phyloP scores from a whole-genome alignment of 2,329 filamentous ascomycete genomes.

The Alternaria rosae region DNA sequence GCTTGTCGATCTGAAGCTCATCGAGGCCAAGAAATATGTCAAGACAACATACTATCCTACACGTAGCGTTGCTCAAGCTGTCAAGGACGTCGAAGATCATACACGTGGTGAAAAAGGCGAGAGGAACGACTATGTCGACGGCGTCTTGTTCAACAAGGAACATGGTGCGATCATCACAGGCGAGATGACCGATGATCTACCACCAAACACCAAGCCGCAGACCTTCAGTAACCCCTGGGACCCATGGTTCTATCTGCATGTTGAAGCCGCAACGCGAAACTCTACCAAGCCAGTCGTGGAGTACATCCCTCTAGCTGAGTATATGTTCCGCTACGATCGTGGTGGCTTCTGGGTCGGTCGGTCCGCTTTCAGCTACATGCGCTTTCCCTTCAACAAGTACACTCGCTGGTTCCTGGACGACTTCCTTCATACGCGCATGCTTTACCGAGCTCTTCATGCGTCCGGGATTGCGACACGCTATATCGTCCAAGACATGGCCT shows the following conservation, averaged over 20 bases:
- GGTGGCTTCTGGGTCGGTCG: slow-evolving; percentile 73
- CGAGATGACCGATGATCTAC: slow-evolving; percentile 51
- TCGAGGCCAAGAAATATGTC: slow-evolving; percentile 57
- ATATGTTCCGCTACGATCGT: slow-evolving; percentile 75
- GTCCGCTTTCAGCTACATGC: slow-evolving; percentile 70
- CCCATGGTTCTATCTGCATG: slow-evolving; percentile 61
- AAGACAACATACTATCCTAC: slow-evolving; percentile 59
- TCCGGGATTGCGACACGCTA: slow-evolving; percentile 67
- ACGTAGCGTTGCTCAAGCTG: slow-evolving; percentile 51
- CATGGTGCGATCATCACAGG: slow-evolving; percentile 56
- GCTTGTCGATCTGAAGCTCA: slow-evolving; percentile 58
- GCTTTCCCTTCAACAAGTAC: slow-evolving; percentile 68
- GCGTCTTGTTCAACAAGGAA: slow-evolving; percentile 57
- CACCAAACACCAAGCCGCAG: slow-evolving; percentile 35
- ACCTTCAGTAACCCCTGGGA: slow-evolving; percentile 56
- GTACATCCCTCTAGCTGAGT: slow-evolving; percentile 68
- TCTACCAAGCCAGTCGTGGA: slow-evolving; percentile 54
- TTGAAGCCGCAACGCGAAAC: slow-evolving; percentile 49
- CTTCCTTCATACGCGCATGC: slow-evolving; percentile 69
- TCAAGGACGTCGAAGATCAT: slow-evolving; percentile 50
- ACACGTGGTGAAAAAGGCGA: slow-evolving; percentile 45
- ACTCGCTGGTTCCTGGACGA: slow-evolving; percentile 68
- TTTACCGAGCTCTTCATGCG: slow-evolving; percentile 71
- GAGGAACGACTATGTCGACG: slow-evolving; percentile 58
- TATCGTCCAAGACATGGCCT: slow-evolving; percentile 69